Base-by-base conservation (phyloP, 2,329 filamentous ascomycete genomes). In the Aspergillus sp. region DNA sequence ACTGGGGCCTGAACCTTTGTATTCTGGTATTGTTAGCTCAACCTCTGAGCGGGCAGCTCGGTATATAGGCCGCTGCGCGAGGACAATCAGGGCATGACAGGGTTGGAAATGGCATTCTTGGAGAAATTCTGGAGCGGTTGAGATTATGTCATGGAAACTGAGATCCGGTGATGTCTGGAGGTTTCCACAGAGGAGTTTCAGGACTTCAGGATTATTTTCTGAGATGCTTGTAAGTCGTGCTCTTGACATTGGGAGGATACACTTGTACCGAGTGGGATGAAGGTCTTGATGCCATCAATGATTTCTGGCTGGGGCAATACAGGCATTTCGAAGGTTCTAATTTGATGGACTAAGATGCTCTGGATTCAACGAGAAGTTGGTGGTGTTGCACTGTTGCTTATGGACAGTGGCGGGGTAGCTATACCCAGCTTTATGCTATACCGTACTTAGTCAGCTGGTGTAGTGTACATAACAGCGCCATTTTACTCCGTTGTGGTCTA, bases 1-100 rank as follows among this genome's bases (percentile, higher is more conserved):
- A 2, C 73, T 62, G 0, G 73, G 67, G 20, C 83, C 83, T 18
- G 65, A 76, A 9, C 76, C 77, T 4, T 73, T 62, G 62, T 85
- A 85, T n/a, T 44, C 20, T 24, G 13, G 47, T 44, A 43, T 55
- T 9, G 26, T 36, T 55, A 22, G 48, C 41, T 8, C 26, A 15
- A 17, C 55, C 47, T 36, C 43, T 41, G 43, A 52, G 24, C 55
- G 48, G 17, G 32, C 53, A n/a, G 52, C 38, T 50, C 52, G 32
- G 50, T 56, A 48, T 36, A 57, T 56, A 38, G 41, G 44, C 8
- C 47, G 15, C 41, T 47, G 26, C 41, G 52, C 32, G 4, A 62
- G 49, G 15, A 51, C 41, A 22, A 52, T 48, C 1, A 53, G 43
- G 30, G 44, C 53, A 17, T 24, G 53, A 13, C 55, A 42, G 24